Evolutionary conservation across 495 filamentous ascomycete species (phyloP).

Genomic region (Xylaria flabelliformis): DNA sequence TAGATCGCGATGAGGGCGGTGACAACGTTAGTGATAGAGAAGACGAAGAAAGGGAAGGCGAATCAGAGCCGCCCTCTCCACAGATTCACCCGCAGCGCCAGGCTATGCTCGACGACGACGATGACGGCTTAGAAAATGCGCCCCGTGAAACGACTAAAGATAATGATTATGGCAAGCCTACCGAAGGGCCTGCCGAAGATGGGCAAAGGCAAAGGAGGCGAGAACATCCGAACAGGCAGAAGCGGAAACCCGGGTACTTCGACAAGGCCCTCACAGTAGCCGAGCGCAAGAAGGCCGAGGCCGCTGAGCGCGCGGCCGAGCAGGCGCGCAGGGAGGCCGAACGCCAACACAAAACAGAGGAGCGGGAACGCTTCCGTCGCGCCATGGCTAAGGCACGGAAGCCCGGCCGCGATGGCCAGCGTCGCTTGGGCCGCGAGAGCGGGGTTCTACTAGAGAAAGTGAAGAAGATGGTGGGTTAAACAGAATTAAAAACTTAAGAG

Average conservation of each 20-base stretch:
- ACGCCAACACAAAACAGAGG: conserved; percentile 60
- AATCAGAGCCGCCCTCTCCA: conserved; percentile 30
- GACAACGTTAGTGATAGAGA: conserved; percentile 18
- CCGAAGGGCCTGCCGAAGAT: neutral
- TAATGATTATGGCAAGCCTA: neutral
- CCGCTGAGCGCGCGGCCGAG: conserved; percentile 65
- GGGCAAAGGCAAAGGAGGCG: neutral
- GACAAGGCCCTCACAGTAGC: conserved; percentile 76
- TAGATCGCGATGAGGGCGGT: neutral
- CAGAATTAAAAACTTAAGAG: neutral
- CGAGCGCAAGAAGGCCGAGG: conserved; percentile 67
- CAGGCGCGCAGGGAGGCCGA: conserved; percentile 61
- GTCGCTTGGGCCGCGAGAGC: conserved; percentile 85
- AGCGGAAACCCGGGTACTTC: conserved; percentile 71
- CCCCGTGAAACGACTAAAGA: neutral
- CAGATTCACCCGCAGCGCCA: conserved; percentile 73
- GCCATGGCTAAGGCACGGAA: conserved; percentile 78
- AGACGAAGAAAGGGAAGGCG: neutral
- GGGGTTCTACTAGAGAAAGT: conserved; percentile 82
- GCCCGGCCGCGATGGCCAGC: conserved; percentile 77
- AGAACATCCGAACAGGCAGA: conserved; percentile 42
- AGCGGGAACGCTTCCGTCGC: conserved; percentile 67
- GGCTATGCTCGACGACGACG: conserved; percentile 57
- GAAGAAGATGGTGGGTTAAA: conserved; percentile 67
- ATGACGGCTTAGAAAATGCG: conserved; percentile 28